phyloP scores from a whole-genome alignment of 192 early-diverging fungal species.

The Ambispora gerdemannii region DNA sequence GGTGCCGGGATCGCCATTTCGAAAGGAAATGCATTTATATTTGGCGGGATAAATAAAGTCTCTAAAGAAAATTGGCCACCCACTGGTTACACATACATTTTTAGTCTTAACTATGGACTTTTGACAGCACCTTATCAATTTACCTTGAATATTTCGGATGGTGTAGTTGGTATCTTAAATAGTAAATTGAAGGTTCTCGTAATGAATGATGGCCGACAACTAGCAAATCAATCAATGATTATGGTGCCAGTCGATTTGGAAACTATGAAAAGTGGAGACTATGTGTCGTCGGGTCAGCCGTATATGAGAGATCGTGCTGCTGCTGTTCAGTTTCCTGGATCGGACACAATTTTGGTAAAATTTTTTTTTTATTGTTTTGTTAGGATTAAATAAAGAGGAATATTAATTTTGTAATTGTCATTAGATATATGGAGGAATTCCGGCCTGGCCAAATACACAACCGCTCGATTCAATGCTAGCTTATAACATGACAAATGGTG shows the following conservation, averaged over 20 bases:
- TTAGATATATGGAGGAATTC: background rate
- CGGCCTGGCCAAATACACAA: background rate
- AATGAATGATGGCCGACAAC: background rate
- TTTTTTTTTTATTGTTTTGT: background rate
- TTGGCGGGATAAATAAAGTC: background rate
- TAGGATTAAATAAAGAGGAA: background rate
- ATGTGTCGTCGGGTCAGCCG: background rate
- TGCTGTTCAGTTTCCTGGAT: background rate
- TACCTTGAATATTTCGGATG: background rate
- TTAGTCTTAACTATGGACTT: background rate
- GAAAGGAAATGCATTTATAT: background rate
- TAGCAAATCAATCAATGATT: background rate
- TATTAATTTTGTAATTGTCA: background rate
- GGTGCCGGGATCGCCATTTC: background rate
- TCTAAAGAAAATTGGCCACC: background rate
- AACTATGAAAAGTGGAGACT: background rate
- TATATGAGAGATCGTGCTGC: background rate
- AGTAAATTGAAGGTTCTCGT: background rate
- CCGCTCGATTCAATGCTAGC: background rate
- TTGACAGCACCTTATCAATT: background rate
- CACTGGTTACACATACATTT: background rate
- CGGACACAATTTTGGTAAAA: background rate
- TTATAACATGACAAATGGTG: background rate
- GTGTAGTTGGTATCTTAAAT: background rate
- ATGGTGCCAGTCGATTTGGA: background rate